Conservation (phyloP, 176 grass and related monocot genomes). For the Typha latifolia region DNA sequence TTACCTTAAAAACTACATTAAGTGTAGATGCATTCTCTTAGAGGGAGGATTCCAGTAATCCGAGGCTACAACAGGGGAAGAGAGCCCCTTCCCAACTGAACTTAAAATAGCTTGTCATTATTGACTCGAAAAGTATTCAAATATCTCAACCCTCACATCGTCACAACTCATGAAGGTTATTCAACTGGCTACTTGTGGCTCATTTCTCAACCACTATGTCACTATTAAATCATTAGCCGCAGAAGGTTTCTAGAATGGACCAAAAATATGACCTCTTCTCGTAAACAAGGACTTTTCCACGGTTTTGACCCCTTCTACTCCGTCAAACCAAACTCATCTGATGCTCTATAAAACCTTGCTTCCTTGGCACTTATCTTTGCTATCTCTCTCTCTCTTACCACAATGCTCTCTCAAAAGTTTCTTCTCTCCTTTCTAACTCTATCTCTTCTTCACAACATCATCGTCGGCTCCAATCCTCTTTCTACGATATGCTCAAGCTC, state of each 20-base stretch:
- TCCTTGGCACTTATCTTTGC: not conserved
- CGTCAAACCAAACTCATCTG: not conserved
- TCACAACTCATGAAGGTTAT: too few species aligned
- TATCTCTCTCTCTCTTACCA: not conserved
- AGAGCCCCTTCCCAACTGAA: too few species aligned
- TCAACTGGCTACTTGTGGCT: too few species aligned
- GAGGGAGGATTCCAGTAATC: too few species aligned
- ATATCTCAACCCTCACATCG: too few species aligned
- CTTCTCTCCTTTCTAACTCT: constrained; percentile 6
- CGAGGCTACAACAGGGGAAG: too few species aligned
- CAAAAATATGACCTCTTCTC: not conserved
- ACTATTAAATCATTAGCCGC: not conserved
- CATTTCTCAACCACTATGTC: too few species aligned
- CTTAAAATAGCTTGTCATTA: too few species aligned
- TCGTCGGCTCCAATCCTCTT: constrained; percentile 3
- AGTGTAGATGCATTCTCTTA: too few species aligned
- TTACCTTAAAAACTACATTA: too few species aligned
- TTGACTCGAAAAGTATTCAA: too few species aligned
- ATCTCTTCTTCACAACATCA: not conserved
- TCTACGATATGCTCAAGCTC: constrained; percentile 24
- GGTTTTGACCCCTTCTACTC: not conserved
- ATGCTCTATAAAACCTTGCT: not conserved
- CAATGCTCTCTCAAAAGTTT: constrained; percentile 9
- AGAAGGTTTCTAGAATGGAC: not conserved
- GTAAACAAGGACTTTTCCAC: not conserved